Percentiles rank a stretch among this genome's conserved stretches.
phyloP scores from a whole-genome alignment of 805 yeast species.

The Cyberlindnera misumaiensis region DNA sequence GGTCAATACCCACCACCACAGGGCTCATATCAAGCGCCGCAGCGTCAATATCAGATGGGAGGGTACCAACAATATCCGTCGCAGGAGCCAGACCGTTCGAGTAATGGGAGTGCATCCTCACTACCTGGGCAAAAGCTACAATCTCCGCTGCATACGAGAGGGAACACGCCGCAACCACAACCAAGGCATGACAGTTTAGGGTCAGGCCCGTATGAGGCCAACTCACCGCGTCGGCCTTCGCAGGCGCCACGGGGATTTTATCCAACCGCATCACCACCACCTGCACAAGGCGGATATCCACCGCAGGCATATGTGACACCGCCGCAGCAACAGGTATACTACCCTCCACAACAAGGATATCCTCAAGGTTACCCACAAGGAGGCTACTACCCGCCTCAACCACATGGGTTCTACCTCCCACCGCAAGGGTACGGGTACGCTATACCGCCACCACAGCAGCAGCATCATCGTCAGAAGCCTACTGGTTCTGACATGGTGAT shows the following conservation, averaged over 20 bases:
- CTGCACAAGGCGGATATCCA: slow-evolving; percentile 7
- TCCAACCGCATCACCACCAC: slow-evolving; percentile 11
- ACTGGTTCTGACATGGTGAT: slow-evolving; percentile 36
- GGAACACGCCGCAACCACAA: neutral
- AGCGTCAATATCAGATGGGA: slow-evolving; percentile 1
- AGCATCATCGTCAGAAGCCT: slow-evolving; percentile 3
- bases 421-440: slow-evolving; percentile 10
- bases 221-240: neutral
- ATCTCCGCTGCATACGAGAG: slow-evolving; percentile 6
- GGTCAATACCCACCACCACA: neutral
- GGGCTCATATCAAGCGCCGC: neutral
- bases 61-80: neutral
- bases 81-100: slow-evolving; percentile 1
- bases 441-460: neutral
- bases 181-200: slow-evolving; percentile 1
- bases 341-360: slow-evolving; percentile 16
- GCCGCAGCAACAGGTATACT: slow-evolving; percentile 4
- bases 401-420: slow-evolving; percentile 8
- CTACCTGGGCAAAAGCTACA: slow-evolving; percentile 4
- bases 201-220: neutral
- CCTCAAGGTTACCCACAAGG: slow-evolving; percentile 20
- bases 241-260: slow-evolving; percentile 4
- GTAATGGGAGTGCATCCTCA: slow-evolving; percentile 7
- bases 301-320: slow-evolving; percentile 13
- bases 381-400: slow-evolving; percentile 9